phyloP scores from a whole-genome alignment of 1,284 basidiomycete genomes.

The Microstroma glucosiphilum region DNA sequence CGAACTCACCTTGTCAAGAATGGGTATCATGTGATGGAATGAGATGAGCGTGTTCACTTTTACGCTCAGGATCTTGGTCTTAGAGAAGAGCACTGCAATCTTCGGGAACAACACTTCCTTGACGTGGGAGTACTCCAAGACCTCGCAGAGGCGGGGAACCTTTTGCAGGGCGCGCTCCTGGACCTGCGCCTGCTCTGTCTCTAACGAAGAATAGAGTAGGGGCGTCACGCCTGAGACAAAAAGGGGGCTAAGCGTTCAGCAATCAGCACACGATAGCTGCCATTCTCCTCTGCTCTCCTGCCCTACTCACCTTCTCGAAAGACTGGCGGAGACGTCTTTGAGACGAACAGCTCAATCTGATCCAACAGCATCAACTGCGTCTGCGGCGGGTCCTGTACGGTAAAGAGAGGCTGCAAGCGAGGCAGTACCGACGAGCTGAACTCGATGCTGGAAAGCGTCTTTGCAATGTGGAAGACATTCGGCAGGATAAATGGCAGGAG shows the following conservation, averaged over 20 bases:
- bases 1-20: constrained; percentile 65
- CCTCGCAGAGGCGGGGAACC: constrained; percentile 82
- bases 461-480: constrained; percentile 80
- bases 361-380: constrained; percentile 64
- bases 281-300: background rate
- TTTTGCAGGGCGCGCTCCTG: constrained; percentile 82
- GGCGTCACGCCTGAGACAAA: constrained; percentile 71
- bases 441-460: constrained; percentile 53
- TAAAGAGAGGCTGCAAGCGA: constrained; percentile 81
- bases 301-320: constrained; percentile 67
- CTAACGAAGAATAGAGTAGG: constrained; percentile 87
- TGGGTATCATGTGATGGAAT: constrained; percentile 85
- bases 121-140: constrained; percentile 62
- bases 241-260: constrained; percentile 2
- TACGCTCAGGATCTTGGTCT: constrained; percentile 56
- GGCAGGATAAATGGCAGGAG: constrained; percentile 90
- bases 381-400: constrained; percentile 88
- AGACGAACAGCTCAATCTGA: constrained; percentile 77
- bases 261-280: background rate
- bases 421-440: constrained; percentile 78
- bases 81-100: constrained; percentile 40
- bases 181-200: constrained; percentile 68
- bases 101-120: constrained; percentile 46
- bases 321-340: constrained; percentile 76
- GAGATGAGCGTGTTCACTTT: constrained; percentile 80